Evolutionary conservation across 345 rosid genomes (phyloP).

Genomic region (Theobroma cacao): DNA sequence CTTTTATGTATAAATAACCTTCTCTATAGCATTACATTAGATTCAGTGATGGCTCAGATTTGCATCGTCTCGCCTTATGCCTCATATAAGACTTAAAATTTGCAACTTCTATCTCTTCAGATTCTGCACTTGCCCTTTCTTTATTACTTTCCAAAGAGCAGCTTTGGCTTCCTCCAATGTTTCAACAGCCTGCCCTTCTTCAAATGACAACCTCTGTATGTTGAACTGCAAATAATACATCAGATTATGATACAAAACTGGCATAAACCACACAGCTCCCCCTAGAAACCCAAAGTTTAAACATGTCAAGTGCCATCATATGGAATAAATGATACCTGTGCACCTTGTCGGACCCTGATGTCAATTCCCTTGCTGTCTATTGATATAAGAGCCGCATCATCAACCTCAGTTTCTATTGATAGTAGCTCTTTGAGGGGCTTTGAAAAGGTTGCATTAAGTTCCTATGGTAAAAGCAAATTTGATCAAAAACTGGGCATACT

Average conservation of each 20-base stretch:
- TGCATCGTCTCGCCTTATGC: background rate
- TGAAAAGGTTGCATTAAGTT: slow-evolving; percentile 79
- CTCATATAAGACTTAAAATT: background rate
- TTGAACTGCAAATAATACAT: slow-evolving; percentile 53
- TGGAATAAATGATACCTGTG: slow-evolving; percentile 53
- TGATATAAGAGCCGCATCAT: slow-evolving; percentile 93
- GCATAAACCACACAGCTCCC: background rate
- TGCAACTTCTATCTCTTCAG: slow-evolving; percentile 26
- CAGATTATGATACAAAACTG: too few species aligned
- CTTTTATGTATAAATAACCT: background rate
- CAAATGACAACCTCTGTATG: slow-evolving; percentile 85
- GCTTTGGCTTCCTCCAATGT: slow-evolving; percentile 87
- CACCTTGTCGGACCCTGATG: slow-evolving; percentile 92
- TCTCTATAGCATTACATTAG: background rate
- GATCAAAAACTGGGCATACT: background rate
- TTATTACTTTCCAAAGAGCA: slow-evolving; percentile 71
- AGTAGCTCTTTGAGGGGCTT: slow-evolving; percentile 72
- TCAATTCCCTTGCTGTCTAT: slow-evolving; percentile 95
- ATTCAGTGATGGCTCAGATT: background rate
- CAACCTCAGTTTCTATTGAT: slow-evolving; percentile 68
- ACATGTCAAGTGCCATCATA: background rate
- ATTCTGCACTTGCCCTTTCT: slow-evolving; percentile 57
- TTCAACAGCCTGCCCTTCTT: slow-evolving; percentile 61
- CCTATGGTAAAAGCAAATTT: slow-evolving; percentile 38
- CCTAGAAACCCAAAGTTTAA: background rate